Base-by-base conservation (phyloP, 2,329 filamentous ascomycete genomes). In the Exophiala calicioides region DNA sequence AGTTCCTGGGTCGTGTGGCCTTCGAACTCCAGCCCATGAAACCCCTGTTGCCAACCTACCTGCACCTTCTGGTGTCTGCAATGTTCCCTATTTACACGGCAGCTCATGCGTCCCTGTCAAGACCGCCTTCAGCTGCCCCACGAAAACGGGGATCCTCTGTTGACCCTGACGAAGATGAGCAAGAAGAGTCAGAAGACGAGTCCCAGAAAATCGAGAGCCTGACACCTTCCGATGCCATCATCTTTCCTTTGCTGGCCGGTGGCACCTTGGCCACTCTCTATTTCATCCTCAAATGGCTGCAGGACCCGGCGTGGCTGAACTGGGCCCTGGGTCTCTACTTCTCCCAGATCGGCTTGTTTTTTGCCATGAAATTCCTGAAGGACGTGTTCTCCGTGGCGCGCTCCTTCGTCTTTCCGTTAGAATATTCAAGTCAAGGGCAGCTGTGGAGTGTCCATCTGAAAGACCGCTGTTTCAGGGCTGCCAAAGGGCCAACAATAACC, bases 311-410 rank as follows among this genome's bases (percentile, higher is more conserved):
- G 8, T 72, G 94, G 16, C 70, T 97, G 60, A 96, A 91, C 71
- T 87, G 85, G 67, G 79, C 94, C 29, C 72, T 97, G 16, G 84
- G 87, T 29, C 82, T 79, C 61, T 96, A 97, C 72, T 90, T 95
- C 68, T 87, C 86, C 3, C 67, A 81, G 47, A 82, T 91, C 62
- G 88, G 88, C 0, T 68, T 94, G n/a, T 84, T 86, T 52, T 88
- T 88, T 51, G 76, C 93, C 12, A 76, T 82, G 6, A 83, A 82
- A 32, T 76, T 95, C 18, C 69, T 90, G 35, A 84, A 82, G n/a
- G 90, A 96, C 61, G 66, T 70, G 1, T 68, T 93, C 39, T 77
- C 83, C 48, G 71, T 90, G 5, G 56, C 75, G 1, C 76, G 81
- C 1, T 83, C 81, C 1, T 73, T 93, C 44, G 60, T 88, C 5